Percentiles rank a stretch among this genome's conserved stretches.
These are phyloP conservation scores for Polygonum maritimum DNA, from an alignment of 148 eudicot genomes.

Conservation along the genomic window DNA sequence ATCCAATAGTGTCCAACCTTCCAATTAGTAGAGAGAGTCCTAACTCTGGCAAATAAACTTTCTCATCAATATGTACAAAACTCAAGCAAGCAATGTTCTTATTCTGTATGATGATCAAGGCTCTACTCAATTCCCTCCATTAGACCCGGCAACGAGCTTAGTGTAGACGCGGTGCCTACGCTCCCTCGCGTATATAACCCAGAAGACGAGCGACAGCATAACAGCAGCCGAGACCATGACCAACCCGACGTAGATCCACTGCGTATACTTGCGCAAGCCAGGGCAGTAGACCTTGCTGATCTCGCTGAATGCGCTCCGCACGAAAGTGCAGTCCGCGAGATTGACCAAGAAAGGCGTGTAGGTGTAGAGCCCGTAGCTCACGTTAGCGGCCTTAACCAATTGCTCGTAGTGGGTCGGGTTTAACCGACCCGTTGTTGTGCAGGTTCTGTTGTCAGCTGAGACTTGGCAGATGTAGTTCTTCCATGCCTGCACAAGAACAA, in stretches of 20 bases:
- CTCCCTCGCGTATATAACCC: constrained; percentile 81
- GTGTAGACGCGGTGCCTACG: constrained; percentile 61
- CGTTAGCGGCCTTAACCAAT: constrained; percentile 39
- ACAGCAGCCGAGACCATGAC: constrained; percentile 62
- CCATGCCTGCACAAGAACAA: constrained; percentile 26
- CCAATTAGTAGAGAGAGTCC: no score
- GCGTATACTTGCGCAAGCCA: constrained; percentile 39
- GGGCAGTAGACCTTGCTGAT: constrained; percentile 48
- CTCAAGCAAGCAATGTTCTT: background rate
- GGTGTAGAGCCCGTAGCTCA: constrained; percentile 53
- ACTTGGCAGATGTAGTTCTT: constrained; percentile 33
- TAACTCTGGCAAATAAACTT: background rate
- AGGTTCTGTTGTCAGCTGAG: constrained; percentile 19
- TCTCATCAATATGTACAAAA: background rate
- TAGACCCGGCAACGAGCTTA: constrained; percentile 16
- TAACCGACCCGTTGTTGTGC: constrained; percentile 61
- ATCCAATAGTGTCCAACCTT: background rate
- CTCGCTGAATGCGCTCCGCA: constrained; percentile 46
- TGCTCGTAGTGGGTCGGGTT: constrained; percentile 53
- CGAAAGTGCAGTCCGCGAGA: constrained; percentile 61
- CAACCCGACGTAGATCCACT: constrained; percentile 60
- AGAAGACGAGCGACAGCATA: constrained; percentile 61
- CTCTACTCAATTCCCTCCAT: background rate
- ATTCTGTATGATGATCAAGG: background rate
- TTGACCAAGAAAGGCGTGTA: constrained; percentile 57